phyloP scores from a whole-genome alignment of 208 protist genomes.

The Wallacemonas sp. region DNA sequence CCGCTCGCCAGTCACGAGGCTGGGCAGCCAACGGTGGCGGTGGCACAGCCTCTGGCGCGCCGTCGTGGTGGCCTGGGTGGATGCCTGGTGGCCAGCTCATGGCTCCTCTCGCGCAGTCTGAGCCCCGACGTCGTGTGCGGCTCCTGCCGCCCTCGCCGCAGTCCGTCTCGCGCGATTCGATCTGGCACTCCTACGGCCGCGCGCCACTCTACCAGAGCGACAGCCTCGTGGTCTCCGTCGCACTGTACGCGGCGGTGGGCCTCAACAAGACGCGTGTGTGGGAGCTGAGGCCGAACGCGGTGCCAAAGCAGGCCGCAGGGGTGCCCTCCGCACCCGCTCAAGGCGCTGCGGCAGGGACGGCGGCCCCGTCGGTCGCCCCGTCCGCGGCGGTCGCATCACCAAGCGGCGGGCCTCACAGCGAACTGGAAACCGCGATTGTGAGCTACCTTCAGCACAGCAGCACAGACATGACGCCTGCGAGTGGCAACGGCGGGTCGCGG shows the following conservation, averaged over 20 bases:
- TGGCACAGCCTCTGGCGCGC: background rate
- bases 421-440: background rate
- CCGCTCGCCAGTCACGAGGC: background rate
- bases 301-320: conserved; percentile 1
- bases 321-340: background rate
- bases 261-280: conserved; percentile 14
- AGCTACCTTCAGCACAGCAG: conserved; percentile 2
- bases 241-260: conserved; percentile 40
- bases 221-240: conserved; percentile 39
- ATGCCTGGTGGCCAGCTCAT: background rate
- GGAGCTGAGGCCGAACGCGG: conserved; percentile 2
- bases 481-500: conserved; percentile 1
- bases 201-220: conserved; percentile 36
- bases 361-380: no score
- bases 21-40: background rate
- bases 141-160: conserved; percentile 12
- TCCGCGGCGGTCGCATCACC: background rate
- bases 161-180: background rate
- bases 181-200: conserved; percentile 41
- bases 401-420: background rate
- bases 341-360: no score
- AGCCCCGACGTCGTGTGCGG: background rate
- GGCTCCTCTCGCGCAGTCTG: background rate
- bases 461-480: background rate
- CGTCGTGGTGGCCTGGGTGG: conserved; percentile 6